Evolutionary conservation across 2,329 filamentous ascomycete species (phyloP), one percentile per base, ranked within the genome.

Genomic region (Juglanconis sp.): DNA sequence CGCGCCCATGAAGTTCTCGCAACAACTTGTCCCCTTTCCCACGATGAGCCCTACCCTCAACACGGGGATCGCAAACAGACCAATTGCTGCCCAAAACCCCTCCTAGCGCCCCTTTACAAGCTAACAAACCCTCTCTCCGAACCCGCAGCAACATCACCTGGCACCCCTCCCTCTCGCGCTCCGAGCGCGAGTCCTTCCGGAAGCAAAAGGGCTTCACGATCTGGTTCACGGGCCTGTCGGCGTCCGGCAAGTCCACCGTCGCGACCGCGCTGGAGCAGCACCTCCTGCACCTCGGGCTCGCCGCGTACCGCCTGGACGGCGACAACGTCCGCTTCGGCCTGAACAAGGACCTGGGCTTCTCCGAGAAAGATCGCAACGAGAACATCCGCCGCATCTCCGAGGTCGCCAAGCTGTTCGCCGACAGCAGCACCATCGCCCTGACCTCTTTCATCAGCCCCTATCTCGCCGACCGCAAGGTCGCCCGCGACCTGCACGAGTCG

Each of bases 381-480:
- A 99, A 99, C 80, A 99, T 99, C 73, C 87, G 95, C 63, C 88
- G 95, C 65, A 97, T 99, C 71, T 92, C 91, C 57, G 94, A 99
- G 82, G 93, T 98, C 47, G 92, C 95, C 63, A 96, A 96, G 78
- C 87, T 99, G 66, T 99, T 99, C 77, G 93, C 95, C 64, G 95
- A 99, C 79, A 87, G 87, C 56, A 87, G 90, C 65, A 90, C 89
- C 60, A 86, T 98, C 69, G 91, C 94, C 66, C 87, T 99, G 67
- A 96, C 95, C 57, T 95, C 90, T 63, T 99, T 99, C 81, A 99
- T 99, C 80, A 96, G 91, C 1, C 95, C 95, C 1, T 98, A 97
- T 82, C 86, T 86, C 60, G 89, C 89, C 38, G 95, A 99, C 78
- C 87, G 95, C 60, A 81, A 91, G 66, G 83, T 90, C 47, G 95